Base-by-base conservation (phyloP, 176 grass and related monocot species). In the Eragrostis curvula region DNA sequence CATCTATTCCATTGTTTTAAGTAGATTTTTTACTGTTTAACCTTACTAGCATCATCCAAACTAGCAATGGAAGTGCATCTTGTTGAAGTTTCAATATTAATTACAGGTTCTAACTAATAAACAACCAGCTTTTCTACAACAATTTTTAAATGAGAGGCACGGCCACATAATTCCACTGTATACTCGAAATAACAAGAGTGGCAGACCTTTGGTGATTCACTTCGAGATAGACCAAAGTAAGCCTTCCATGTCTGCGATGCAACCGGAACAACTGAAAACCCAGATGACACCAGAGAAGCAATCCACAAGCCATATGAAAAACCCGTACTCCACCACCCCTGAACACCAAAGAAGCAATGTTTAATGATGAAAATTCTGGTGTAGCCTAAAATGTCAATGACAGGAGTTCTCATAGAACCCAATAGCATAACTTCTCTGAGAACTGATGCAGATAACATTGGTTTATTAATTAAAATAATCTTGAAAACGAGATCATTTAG, bases 261-360 rank as follows among this genome's bases (percentile, higher is more conserved):
- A 43, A 98, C 75, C 0, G 93, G 96, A 15, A 91, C 89, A 81
- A 96, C 90, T 55, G 88, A 90, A 89, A 96, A 98, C 28, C 89
- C 96, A 59, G 90, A 98, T 85, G 96, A 75, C 7, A 98, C 96
- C 82, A 95, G 72, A 84, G 92, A 69, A 65, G 90, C 96, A 81
- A 98, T 89, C 96, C 96, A 98, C 70, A 98, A 84, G 75, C 96
- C 96, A 87, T 98, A 98, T 23, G 92, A 91, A 88, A 98, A 98
- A 40, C 93, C 89, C 65, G 90, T 88, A 80, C 93, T 93, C 84
- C 87, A 96, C 96, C 92, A 95, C 32, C 96, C 90, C 93, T 98
- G 66, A 39, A 87, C 68, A 85, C 55, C 36, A 85, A 41, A 45
- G 43, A 75, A 72, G 15, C 68, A 28, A 66, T 18, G 23, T 53